Percentiles rank a stretch among this genome's conserved stretches.
Conservation (phyloP, 345 rosid species). For the Raphanus sativus region DNA sequence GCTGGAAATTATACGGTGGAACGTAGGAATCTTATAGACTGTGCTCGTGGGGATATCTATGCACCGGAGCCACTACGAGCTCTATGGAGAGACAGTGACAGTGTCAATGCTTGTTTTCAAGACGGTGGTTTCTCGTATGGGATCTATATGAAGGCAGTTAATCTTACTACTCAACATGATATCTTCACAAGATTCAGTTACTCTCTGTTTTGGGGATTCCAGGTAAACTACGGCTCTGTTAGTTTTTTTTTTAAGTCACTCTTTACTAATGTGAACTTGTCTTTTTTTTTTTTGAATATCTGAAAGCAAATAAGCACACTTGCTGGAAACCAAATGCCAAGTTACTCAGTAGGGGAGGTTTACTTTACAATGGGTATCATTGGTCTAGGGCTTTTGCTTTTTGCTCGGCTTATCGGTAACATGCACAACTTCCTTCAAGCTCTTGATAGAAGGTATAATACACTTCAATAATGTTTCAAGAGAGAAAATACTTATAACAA, state of each 20-base stretch:
- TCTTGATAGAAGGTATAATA: constrained; percentile 66
- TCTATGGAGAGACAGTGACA: constrained; percentile 38
- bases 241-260: neutral
- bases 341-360: constrained; percentile 76
- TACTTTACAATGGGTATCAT: constrained; percentile 77
- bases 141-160: constrained; percentile 52
- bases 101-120: constrained; percentile 56
- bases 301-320: constrained; percentile 91
- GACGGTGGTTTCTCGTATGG: constrained; percentile 53
- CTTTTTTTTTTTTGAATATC: neutral
- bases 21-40: constrained; percentile 59
- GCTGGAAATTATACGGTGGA: neutral
- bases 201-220: constrained; percentile 94
- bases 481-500: neutral
- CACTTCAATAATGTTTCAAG: neutral
- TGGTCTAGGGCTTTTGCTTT: constrained; percentile 88
- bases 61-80: fast-evolving
- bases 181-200: constrained; percentile 60
- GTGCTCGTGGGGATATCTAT: constrained; percentile 40
- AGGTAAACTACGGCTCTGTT: constrained; percentile 45
- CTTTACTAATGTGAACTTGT: neutral
- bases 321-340: constrained; percentile 77
- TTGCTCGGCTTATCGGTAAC: constrained; percentile 90
- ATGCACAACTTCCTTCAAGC: constrained; percentile 95
- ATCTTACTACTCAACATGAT: constrained; percentile 47